Evolutionary conservation across 495 filamentous ascomycete species (phyloP), one percentile per base, ranked within the genome.

Genomic region (Trichocladium uniseriatum): DNA sequence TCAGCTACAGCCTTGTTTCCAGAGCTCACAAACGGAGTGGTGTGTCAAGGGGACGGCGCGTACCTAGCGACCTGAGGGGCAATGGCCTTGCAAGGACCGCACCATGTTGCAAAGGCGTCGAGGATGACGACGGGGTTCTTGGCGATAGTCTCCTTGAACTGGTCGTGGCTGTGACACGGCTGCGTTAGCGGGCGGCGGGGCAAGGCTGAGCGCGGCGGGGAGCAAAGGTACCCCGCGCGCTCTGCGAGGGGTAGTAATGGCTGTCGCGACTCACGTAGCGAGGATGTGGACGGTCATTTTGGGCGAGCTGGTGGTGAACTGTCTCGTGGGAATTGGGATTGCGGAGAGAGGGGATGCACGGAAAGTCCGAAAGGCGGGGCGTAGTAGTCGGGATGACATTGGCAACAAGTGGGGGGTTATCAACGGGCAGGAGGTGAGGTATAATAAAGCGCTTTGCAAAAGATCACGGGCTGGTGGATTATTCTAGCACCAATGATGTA

Each of bases 51-150:
- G 24, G n/a, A n/a, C n/a, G n/a, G n/a, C n/a, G 16, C 55, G 35
- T 51, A 65, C 78, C 80, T 73, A 51, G 79, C 78, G 45, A 95
- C 63, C 21, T 74, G 59, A 32, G 91, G 91, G 16, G 89, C 78
- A 57, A 97, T 88, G 55, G 78, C 74, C 75, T 89, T 95, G 83
- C 91, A 97, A 47, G 91, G 91, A 49, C 89, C 90, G 76, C 91
- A 97, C 91, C 91, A 97, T 31, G 70, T 78, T 38, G 91, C 91
- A 65, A 83, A 87, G 72, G 80, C 89, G 75, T 97, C 91, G 66
- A 95, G 62, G 55, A 96, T 71, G 55, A 94, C 75, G 54, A 86
- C 65, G 13, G 73, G 73, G 67, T 78, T 57, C 7, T 64, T 49
- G 29, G 68, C 56, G 45, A 88, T 49, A 37, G 77, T 78, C 45